Percentiles rank a stretch among this genome's conserved stretches.
Conservation (phyloP, 2,329 filamentous ascomycete species). For the Ophiostoma quercus region DNA sequence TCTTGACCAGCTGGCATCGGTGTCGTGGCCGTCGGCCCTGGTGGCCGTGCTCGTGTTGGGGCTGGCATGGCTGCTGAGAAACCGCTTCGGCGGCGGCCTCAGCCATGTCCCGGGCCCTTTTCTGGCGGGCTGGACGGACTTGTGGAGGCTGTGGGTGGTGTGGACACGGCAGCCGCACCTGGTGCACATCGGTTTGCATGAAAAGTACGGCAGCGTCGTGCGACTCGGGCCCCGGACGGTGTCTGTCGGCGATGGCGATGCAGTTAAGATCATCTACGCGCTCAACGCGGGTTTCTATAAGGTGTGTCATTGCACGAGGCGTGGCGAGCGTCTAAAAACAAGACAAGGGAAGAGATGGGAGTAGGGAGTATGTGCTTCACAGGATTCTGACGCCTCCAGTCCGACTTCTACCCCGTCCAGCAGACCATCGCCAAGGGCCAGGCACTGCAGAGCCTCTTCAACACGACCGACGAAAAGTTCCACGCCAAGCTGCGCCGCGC, state of each 20-base stretch:
- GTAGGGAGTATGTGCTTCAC: too few species aligned
- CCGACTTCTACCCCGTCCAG: background rate
- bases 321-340: too few species aligned
- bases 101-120: background rate
- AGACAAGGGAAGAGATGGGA: too few species aligned
- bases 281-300: background rate
- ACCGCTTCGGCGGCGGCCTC: too few species aligned
- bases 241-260: background rate
- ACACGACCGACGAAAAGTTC: constrained; percentile 14
- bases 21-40: too few species aligned
- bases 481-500: constrained; percentile 23
- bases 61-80: too few species aligned
- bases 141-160: background rate
- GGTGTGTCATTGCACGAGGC: background rate
- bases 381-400: background rate
- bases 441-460: constrained; percentile 14
- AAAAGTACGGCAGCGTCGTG: background rate
- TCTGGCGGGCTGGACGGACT: background rate
- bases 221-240: background rate
- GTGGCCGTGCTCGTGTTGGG: too few species aligned
- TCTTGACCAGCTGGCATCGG: too few species aligned
- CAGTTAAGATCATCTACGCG: background rate
- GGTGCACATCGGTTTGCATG: background rate
- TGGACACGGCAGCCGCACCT: background rate
- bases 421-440: background rate